A percentile compares a stretch with the other conserved stretches of the same genome.
Conservation (phyloP, 176 grass and related monocot genomes). For the Dactylis glomerata region DNA sequence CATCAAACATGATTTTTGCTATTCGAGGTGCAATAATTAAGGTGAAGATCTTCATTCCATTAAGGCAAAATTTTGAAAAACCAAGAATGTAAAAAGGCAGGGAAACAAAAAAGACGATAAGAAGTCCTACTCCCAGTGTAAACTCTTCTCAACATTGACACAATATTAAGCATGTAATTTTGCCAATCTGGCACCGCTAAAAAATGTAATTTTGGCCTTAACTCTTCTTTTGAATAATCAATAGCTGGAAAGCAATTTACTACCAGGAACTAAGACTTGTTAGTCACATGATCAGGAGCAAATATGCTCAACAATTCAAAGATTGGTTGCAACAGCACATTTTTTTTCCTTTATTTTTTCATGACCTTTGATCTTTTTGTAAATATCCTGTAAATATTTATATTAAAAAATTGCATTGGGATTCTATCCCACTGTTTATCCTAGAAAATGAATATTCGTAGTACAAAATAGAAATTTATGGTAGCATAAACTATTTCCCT, state of each 20-base stretch:
- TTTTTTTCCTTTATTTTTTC: too few relatives aligned
- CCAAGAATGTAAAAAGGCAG: neutral
- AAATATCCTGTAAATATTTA: too few relatives aligned
- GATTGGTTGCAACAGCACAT: too few relatives aligned
- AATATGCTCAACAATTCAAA: too few relatives aligned
- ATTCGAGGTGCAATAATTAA: constrained; percentile 3
- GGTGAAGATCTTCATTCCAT: neutral
- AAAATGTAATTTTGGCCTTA: neutral
- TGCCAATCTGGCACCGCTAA: too few relatives aligned
- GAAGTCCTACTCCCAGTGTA: neutral
- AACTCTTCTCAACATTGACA: neutral
- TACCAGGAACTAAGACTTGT: too few relatives aligned
- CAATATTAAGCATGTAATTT: neutral
- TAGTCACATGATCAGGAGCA: too few relatives aligned
- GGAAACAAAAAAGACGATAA: neutral
- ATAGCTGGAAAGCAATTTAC: too few relatives aligned
- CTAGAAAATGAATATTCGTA: too few relatives aligned
- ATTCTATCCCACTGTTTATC: too few relatives aligned
- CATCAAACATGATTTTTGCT: neutral
- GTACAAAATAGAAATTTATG: neutral
- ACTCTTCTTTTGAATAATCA: neutral
- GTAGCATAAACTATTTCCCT: neutral
- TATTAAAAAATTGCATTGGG: too few relatives aligned
- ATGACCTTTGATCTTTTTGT: too few relatives aligned
- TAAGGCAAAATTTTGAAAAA: neutral